Conservation (phyloP, 139 green algal genomes). For the Picochlorum sp. region DNA sequence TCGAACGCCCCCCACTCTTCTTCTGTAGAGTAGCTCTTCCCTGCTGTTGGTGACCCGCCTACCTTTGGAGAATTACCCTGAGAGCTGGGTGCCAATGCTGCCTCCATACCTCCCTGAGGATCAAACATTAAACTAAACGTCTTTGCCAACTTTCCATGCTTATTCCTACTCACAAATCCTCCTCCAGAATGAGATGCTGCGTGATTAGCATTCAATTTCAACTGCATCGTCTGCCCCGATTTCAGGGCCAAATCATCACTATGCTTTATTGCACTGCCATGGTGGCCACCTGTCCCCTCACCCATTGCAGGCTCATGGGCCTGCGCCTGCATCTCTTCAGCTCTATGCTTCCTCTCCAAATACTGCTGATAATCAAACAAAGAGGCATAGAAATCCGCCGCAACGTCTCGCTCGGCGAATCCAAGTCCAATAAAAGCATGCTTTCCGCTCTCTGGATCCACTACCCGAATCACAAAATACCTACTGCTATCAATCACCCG, state of each 20-base stretch:
- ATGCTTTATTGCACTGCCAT: not conserved
- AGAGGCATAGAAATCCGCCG: constrained; percentile 56
- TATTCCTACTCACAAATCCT: constrained; percentile 6
- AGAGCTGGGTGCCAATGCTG: constrained; percentile 3
- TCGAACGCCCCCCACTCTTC: constrained; percentile 4
- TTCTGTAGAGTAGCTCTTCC: constrained; percentile 1
- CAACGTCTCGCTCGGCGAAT: constrained; percentile 47
- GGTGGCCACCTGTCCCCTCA: not conserved
- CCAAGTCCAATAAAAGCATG: constrained; percentile 69
- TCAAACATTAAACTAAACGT: constrained; percentile 18
- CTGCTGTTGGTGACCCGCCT: not conserved
- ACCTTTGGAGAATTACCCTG: not conserved
- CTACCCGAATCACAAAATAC: constrained; percentile 58
- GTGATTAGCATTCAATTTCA: constrained; percentile 7
- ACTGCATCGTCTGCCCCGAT: constrained; percentile 9
- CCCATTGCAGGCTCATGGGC: not conserved
- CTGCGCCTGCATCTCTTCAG: constrained; percentile 29
- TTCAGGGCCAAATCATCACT: constrained; percentile 6
- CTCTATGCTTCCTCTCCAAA: constrained; percentile 43
- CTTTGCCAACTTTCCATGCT: constrained; percentile 11
- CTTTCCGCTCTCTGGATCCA: constrained; percentile 30
- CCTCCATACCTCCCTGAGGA: not conserved
- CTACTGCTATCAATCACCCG: constrained; percentile 59
- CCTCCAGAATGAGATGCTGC: not conserved
- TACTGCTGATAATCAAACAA: constrained; percentile 63